Conservation (phyloP, 768 basidiomycete genomes). For the Termitomyces titanicus region DNA sequence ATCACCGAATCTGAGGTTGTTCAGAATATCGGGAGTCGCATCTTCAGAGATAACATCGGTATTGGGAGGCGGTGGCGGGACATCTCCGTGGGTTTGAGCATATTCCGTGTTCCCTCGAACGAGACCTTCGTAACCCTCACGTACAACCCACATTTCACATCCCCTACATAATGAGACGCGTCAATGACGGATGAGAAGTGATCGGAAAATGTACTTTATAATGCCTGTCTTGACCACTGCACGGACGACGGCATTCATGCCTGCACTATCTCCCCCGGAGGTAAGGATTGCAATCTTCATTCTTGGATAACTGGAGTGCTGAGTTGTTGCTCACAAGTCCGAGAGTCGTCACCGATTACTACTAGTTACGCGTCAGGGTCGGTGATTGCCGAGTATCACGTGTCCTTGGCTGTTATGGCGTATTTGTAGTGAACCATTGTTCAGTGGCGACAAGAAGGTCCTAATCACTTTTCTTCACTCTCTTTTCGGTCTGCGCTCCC, state of each 20-base stretch:
- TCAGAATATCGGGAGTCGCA: slow-evolving; percentile 36
- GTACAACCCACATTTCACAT: slow-evolving; percentile 93
- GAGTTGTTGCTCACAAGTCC: too few species aligned
- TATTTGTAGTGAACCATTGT: neutral
- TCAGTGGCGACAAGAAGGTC: neutral
- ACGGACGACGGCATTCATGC: slow-evolving; percentile 95
- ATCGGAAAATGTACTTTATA: slow-evolving; percentile 52
- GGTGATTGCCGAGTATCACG: neutral
- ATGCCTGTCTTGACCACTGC: slow-evolving; percentile 92
- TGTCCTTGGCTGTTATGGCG: neutral
- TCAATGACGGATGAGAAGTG: neutral
- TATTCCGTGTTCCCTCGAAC: slow-evolving; percentile 77
- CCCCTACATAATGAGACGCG: slow-evolving; percentile 49
- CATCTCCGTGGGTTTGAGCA: slow-evolving; percentile 16
- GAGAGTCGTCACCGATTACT: too few species aligned
- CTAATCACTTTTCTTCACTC: neutral
- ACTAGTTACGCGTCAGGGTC: too few species aligned
- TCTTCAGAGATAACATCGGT: slow-evolving; percentile 10
- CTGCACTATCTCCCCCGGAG: slow-evolving; percentile 95
- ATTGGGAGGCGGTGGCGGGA: slow-evolving; percentile 8
- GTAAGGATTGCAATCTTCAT: slow-evolving; percentile 96
- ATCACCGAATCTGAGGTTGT: slow-evolving; percentile 81
- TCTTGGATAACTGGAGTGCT: neutral
- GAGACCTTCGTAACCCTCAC: slow-evolving; percentile 98
- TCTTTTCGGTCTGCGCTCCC: neutral